Evolutionary conservation across 352 stramenopile species (phyloP), one percentile per base, ranked within the genome.

Genomic region (Phytophthora boehmeriae): DNA sequence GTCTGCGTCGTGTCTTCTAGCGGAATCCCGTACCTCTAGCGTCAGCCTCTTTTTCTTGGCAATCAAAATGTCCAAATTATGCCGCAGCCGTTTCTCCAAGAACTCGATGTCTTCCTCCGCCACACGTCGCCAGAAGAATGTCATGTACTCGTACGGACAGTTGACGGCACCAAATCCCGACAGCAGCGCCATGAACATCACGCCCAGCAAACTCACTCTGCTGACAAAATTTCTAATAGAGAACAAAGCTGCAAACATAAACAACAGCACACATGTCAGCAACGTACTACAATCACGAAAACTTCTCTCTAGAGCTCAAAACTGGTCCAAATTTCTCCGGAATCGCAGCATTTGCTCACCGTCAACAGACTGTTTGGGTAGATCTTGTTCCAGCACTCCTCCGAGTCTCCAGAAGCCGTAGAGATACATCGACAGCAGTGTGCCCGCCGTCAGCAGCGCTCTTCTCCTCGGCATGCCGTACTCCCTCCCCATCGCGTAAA

Each of bases 71-170:
- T 92, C 82, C 47, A 93, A 54, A 54, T 95, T 95, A 51, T 95
- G 86, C 6, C 80, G 82, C 57, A 95, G 59, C 4, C 86, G 68
- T 50, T 89, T 92, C 63, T 93, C 86, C 1, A 95, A 50, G 42
- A 90, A 92, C 61, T 83, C 78, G 62, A 95, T 92, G 58, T 95
- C 86, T 44, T 90, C 80, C 41, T 95, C 86, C 0, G 75, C 86
- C 41, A 95, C 75, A 13, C 59, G 71, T 5, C 79, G 75, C 86
- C 86, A 95, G 56, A 92, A 95, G 54, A 95, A 76, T 53, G 83
- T 89, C 55, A 95, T 75, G 63, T 90, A 91, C 66, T 95, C 86
- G 69, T 95, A 95, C 35, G 86, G 86, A 52, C 79, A 92, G 63
- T 95, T 91, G 25, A 95, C 83, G 8, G 86, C 86, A 41, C 86